phyloP scores from a whole-genome alignment of 805 yeast species.

The Wickerhamomyces queroliae region DNA sequence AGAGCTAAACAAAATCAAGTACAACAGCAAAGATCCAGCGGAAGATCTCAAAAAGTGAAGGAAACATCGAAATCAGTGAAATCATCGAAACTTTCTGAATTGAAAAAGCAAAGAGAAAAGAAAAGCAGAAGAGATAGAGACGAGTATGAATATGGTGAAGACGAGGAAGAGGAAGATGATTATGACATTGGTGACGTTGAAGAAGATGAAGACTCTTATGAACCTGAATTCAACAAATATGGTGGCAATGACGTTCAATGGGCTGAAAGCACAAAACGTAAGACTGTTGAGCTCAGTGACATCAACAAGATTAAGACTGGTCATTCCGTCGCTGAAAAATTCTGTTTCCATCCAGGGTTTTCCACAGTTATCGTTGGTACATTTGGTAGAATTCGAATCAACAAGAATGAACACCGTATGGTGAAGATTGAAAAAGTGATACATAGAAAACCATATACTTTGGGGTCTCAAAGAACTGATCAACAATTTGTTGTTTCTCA shows the following conservation, averaged over 20 bases:
- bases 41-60: conserved; percentile 25
- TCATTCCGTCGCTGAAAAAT: conserved; percentile 67
- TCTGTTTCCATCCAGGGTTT: conserved; percentile 79
- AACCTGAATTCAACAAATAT: conserved; percentile 36
- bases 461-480: conserved; percentile 40
- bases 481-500: conserved; percentile 71
- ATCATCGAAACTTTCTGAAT: conserved; percentile 57
- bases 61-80: conserved; percentile 26
- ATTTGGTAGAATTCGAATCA: conserved; percentile 76
- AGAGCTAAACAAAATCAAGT: conserved; percentile 60
- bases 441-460: conserved; percentile 45
- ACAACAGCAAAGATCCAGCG: conserved; percentile 31
- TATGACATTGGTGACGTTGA: conserved; percentile 34
- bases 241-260: conserved; percentile 42
- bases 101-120: conserved; percentile 71
- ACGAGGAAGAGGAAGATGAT: conserved; percentile 28
- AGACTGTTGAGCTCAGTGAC: conserved; percentile 50
- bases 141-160: conserved; percentile 44
- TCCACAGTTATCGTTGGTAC: conserved; percentile 64
- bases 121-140: conserved; percentile 34
- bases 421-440: conserved; percentile 71
- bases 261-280: conserved; percentile 39
- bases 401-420: conserved; percentile 69
- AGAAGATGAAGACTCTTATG: conserved; percentile 38
- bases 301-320: conserved; percentile 74